A percentile compares a stretch with the other conserved stretches of the same genome.
Evolutionary conservation across 208 protist genomes (phyloP).

Genomic region (Naegleria lovaniensis): DNA sequence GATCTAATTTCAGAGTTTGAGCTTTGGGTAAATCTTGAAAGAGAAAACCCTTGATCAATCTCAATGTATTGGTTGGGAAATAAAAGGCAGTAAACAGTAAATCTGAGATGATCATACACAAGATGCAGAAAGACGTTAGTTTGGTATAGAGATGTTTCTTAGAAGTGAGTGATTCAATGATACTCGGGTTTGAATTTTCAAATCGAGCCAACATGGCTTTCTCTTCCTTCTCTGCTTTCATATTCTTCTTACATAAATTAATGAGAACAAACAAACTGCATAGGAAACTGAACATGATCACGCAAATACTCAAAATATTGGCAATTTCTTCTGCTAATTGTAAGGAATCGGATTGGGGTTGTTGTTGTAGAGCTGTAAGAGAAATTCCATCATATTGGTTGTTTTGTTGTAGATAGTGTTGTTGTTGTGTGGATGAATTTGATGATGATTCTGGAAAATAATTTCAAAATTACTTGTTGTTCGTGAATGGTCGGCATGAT

Average conservation of each 20-base stretch:
- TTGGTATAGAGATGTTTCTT: background rate
- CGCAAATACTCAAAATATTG: background rate
- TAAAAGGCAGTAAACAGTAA: background rate
- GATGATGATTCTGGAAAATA: too few species aligned
- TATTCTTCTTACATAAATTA: conserved; percentile 1
- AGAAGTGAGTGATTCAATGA: background rate
- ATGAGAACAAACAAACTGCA: background rate
- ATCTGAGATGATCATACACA: conserved; percentile 17
- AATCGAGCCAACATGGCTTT: background rate
- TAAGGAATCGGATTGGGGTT: background rate
- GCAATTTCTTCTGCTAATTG: background rate
- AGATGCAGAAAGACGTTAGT: background rate
- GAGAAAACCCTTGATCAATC: background rate
- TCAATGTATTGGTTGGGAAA: background rate
- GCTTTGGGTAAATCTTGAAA: background rate
- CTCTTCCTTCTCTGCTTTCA: background rate
- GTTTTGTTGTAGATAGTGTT: too few species aligned
- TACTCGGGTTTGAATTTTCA: background rate
- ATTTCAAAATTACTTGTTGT: too few species aligned
- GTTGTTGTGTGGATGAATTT: too few species aligned
- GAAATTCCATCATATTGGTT: too few species aligned
- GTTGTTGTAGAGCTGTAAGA: too few species aligned
- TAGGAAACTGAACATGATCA: background rate
- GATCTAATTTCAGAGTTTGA: background rate
- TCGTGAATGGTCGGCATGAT: too few species aligned